A percentile compares a stretch with the other conserved stretches of the same genome.
Evolutionary conservation across 2,329 filamentous ascomycete genomes (phyloP).

Genomic region (Penicillium thymicola): DNA sequence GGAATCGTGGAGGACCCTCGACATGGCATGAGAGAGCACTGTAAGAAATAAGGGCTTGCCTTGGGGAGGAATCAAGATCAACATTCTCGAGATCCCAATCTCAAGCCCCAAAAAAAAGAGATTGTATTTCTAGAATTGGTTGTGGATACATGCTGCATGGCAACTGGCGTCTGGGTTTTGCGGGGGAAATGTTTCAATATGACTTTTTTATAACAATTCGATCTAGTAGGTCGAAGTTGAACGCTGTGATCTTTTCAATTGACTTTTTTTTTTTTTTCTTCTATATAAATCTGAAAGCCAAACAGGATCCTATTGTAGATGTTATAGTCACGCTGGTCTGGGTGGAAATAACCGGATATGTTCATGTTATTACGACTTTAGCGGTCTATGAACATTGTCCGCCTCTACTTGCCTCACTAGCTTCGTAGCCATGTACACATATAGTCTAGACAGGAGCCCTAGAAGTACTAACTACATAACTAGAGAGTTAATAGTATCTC

Average conservation of each 20-base stretch:
- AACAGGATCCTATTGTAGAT: neutral
- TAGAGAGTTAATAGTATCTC: neutral
- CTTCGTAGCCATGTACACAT: neutral
- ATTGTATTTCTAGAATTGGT: constrained; percentile 22
- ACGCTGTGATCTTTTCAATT: neutral
- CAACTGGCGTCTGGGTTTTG: constrained; percentile 36
- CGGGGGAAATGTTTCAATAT: constrained; percentile 17
- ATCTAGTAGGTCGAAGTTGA: constrained; percentile 1
- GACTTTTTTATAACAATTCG: constrained; percentile 8
- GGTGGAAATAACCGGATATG: neutral
- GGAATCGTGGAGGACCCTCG: constrained; percentile 43
- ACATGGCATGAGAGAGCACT: constrained; percentile 27
- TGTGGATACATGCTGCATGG: constrained; percentile 36
- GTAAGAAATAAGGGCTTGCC: constrained; percentile 4
- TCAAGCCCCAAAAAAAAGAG: constrained; percentile 16
- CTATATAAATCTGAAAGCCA: neutral
- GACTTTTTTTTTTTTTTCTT: neutral
- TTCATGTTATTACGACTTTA: neutral
- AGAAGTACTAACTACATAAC: neutral
- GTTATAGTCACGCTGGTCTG: neutral
- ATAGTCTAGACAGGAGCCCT: neutral
- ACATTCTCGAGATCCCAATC: neutral
- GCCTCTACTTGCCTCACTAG: neutral
- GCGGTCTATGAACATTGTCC: neutral
- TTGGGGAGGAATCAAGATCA: neutral